Conservation (phyloP, 257 asterid species). For the Coffea eugenioides region DNA sequence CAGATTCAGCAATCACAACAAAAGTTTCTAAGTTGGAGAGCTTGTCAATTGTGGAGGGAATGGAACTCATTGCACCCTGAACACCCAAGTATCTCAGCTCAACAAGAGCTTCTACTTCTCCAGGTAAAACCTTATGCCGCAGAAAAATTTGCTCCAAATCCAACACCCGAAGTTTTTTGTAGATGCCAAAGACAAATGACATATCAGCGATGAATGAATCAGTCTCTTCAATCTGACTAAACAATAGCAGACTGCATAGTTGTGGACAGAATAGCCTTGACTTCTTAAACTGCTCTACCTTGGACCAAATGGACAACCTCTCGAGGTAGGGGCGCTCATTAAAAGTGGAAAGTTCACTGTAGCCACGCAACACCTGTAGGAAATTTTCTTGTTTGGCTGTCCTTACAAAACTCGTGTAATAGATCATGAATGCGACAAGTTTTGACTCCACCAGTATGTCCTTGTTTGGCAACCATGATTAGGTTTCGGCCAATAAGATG, state of each 20-base stretch:
- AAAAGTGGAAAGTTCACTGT: not conserved
- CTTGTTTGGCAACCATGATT: not conserved
- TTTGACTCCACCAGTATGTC: not conserved
- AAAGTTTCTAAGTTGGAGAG: not conserved
- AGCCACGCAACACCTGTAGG: not conserved
- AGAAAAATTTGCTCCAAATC: not conserved
- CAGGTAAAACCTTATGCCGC: not conserved
- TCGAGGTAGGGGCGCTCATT: not conserved
- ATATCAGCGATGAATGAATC: too few species aligned
- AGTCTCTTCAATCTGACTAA: too few species aligned
- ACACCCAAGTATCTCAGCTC: constrained; percentile 2
- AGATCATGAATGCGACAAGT: constrained; percentile 8
- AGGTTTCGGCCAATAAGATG: not conserved
- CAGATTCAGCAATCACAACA: not conserved
- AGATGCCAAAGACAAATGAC: not conserved
- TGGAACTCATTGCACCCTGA: not conserved
- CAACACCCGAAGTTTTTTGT: not conserved
- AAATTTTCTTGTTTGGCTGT: not conserved
- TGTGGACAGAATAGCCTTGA: not conserved
- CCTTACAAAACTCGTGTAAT: not conserved
- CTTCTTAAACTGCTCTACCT: not conserved
- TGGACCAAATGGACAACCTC: not conserved
- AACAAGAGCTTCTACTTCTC: not conserved
- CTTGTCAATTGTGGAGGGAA: not conserved
- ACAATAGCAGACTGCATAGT: not conserved